Conservation (phyloP, 1,284 basidiomycete genomes). For the Dichomitus squalens region DNA sequence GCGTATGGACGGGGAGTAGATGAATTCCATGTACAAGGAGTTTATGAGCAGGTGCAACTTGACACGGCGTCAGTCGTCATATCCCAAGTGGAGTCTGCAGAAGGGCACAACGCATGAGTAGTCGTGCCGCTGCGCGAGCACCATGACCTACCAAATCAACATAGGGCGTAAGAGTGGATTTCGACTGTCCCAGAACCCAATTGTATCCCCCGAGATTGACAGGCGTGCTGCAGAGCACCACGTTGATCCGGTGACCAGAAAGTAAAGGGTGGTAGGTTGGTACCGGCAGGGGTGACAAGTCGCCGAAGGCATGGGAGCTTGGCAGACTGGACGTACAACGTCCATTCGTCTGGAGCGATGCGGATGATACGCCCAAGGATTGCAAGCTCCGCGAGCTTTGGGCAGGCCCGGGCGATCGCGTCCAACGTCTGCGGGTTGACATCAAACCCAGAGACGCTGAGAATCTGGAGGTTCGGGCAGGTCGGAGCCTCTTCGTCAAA, state of each 20-base stretch:
- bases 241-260: conserved; percentile 36
- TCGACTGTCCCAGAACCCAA: background rate
- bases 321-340: conserved; percentile 39
- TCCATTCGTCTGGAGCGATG: conserved; percentile 43
- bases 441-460: conserved; percentile 42
- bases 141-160: background rate
- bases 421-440: conserved; percentile 39
- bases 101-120: background rate
- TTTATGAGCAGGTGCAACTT: background rate
- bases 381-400: conserved; percentile 42
- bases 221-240: conserved; percentile 34
- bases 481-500: conserved; percentile 25
- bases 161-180: background rate
- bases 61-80: background rate
- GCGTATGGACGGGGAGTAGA: background rate
- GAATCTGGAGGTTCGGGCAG: conserved; percentile 25
- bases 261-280: conserved; percentile 42
- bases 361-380: conserved; percentile 42
- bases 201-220: conserved; percentile 20
- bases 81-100: background rate
- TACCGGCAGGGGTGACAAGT: conserved; percentile 42
- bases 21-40: background rate
- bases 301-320: conserved; percentile 36
- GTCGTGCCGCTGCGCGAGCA: background rate
- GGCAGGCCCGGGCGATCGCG: conserved; percentile 38